A percentile compares a stretch with the other conserved stretches of the same genome.
Conservation (phyloP, 164 flowering plant species). For the Nymphaea thermarum region DNA sequence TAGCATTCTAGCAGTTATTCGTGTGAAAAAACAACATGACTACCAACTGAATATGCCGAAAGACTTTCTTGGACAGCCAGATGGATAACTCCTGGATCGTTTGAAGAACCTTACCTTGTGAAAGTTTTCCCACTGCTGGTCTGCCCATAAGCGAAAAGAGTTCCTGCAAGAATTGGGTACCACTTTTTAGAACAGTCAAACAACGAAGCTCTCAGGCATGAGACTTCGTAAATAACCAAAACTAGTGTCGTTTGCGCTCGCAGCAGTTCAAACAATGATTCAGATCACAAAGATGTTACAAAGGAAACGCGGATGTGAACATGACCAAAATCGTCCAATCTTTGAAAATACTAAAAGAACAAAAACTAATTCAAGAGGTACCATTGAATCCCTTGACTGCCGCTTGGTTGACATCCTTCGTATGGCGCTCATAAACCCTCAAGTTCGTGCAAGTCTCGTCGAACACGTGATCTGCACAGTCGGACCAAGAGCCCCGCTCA, state of each 20-base stretch:
- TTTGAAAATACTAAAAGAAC: neutral
- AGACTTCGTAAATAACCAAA: too few relatives aligned
- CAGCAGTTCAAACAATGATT: neutral
- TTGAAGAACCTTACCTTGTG: conserved; percentile 82
- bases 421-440: conserved; percentile 59
- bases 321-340: neutral
- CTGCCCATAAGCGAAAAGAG: conserved; percentile 97
- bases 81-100: conserved; percentile 87
- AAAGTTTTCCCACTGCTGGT: conserved; percentile 87
- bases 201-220: too few relatives aligned
- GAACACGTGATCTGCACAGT: conserved; percentile 49
- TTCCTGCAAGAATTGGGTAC: conserved; percentile 29
- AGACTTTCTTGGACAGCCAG: conserved; percentile 73
- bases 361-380: conserved; percentile 6
- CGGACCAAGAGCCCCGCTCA: neutral
- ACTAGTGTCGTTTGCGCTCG: too few relatives aligned
- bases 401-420: conserved; percentile 65
- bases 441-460: conserved; percentile 50
- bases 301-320: neutral
- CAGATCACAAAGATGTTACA: neutral
- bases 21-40: neutral
- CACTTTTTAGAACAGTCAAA: neutral
- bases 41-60: conserved; percentile 62
- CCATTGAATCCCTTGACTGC: conserved; percentile 91
- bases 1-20: conserved; percentile 3